Evolutionary conservation across 225 moss, liverwort and hornwort genomes (phyloP), one percentile per base, ranked within the genome.

Genomic region (Polytrichum commune): DNA sequence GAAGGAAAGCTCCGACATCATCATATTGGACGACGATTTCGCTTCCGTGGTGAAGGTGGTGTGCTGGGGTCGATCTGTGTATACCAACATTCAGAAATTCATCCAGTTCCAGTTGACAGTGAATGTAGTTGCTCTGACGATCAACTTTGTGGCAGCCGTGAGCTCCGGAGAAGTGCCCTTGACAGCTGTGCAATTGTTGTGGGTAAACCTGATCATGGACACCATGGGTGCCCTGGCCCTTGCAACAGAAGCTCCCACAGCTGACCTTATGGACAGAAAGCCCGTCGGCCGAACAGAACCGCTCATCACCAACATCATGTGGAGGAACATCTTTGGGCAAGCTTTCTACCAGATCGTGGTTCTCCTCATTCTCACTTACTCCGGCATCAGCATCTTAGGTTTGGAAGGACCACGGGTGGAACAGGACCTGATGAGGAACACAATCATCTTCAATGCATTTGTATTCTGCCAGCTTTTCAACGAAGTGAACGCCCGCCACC

Each of bases 151-250:
- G 18, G 78, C 88, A 4, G 88, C 88, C 0, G 66, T 81, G 19
- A 79, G 66, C 26, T 85, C 85, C 0, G 82, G 81, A 2, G 75
- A 82, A 6, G 88, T 85, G 1, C 88, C 88, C 0, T 22, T 88
- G 7, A 82, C 82, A 0, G 80, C 85, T 0, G 86, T 85, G 2
- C 88, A 89, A 29, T 72, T 89, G 0, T 55, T 89, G 27, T 89
- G 88, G 88, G 86, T 89, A 27, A 89, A 86, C 29, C 76, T 89
- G 0, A 89, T 89, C 67, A 89, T 89, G 86, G 86, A 89, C 70
- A 89, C 88, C 7, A 29, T 89, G 74, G 88, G 88, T 1, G 88
- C 88, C 0, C 74, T 89, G 0, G 88, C 88, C 0, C 83, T 89
- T 6, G 88, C 88, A 0, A 89, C 88, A 0, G 88, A 89, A 5